Conservation (phyloP, 2,329 filamentous ascomycete species). For the Ophiocordyceps robertsii region DNA sequence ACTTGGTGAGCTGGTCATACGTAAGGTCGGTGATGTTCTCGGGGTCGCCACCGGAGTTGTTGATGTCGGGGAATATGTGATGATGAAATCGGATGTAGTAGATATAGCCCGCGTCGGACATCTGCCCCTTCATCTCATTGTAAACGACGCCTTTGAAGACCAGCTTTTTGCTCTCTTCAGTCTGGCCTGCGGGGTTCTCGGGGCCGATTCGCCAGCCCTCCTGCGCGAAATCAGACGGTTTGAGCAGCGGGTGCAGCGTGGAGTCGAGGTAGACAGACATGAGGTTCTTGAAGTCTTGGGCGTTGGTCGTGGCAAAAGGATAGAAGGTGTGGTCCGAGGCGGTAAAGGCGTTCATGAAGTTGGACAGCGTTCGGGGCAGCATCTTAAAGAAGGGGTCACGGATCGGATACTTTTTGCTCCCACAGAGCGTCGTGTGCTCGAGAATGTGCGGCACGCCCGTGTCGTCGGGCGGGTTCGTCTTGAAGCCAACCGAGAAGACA, state of each 20-base stretch:
- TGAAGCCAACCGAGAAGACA: slow-evolving; percentile 98
- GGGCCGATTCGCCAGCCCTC: slow-evolving; percentile 96
- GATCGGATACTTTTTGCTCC: slow-evolving; percentile 91
- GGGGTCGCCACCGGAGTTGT: slow-evolving; percentile 94
- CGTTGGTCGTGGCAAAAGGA: slow-evolving; percentile 93
- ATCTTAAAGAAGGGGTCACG: slow-evolving; percentile 99
- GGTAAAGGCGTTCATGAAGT: slow-evolving; percentile 99
- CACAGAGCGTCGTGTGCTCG: slow-evolving; percentile 93
- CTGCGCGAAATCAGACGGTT: slow-evolving; percentile 84
- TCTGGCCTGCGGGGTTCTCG: slow-evolving; percentile 59
- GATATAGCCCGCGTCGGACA: slow-evolving; percentile 92
- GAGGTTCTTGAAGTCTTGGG: slow-evolving; percentile 88
- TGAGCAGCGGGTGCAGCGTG: slow-evolving; percentile 78
- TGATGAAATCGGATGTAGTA: slow-evolving; percentile 95
- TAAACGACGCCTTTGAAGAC: slow-evolving; percentile 98
- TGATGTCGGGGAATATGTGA: slow-evolving; percentile 82
- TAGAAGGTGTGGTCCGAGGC: slow-evolving; percentile 95
- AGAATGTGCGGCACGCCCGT: slow-evolving; percentile 95
- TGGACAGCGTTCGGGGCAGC: slow-evolving; percentile 93
- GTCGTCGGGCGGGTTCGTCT: slow-evolving; percentile 94
- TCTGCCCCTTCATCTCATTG: slow-evolving; percentile 99
- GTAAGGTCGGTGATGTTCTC: slow-evolving; percentile 93
- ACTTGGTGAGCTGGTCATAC: slow-evolving; percentile 75
- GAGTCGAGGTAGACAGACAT: slow-evolving; percentile 95
- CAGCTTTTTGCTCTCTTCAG: slow-evolving; percentile 49